These are phyloP conservation scores for Aaosphaeria arxii DNA, from an alignment of 2,329 filamentous ascomycete species.

Conservation along the genomic window DNA sequence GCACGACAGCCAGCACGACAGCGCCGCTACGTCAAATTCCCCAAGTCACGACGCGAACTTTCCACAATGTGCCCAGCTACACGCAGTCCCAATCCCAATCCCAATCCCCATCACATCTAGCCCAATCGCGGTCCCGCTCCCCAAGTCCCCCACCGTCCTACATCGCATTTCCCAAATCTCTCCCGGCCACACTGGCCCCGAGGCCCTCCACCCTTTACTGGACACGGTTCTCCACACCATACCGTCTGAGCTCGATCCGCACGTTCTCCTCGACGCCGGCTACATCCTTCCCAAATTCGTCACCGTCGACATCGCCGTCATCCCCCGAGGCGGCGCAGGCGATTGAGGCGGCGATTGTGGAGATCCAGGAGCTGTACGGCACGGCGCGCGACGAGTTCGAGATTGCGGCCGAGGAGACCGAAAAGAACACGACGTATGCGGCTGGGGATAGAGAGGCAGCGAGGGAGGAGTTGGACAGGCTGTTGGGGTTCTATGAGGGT, in stretches of 20 bases:
- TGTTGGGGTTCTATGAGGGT: slow-evolving; percentile 47
- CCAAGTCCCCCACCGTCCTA: slow-evolving; percentile 11
- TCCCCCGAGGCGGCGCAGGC: slow-evolving; percentile 15
- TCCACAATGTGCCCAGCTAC: slow-evolving; percentile 11
- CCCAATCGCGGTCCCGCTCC: slow-evolving; percentile 15
- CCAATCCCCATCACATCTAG: slow-evolving; percentile 4
- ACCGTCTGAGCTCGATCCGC: slow-evolving; percentile 28
- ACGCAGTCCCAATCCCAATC: slow-evolving; percentile 2
- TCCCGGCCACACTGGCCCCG: not conserved
- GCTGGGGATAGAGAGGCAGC: slow-evolving; percentile 53
- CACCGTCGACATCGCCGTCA: slow-evolving; percentile 4
- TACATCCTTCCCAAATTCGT: slow-evolving; percentile 6
- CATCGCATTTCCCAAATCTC: not conserved
- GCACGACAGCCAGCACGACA: slow-evolving; percentile 14
- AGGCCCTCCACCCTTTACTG: slow-evolving; percentile 7
- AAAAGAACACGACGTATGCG: slow-evolving; percentile 55
- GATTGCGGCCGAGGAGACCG: slow-evolving; percentile 51
- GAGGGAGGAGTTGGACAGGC: slow-evolving; percentile 49
- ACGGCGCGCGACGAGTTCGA: slow-evolving; percentile 46
- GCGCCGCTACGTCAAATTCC: slow-evolving; percentile 14
- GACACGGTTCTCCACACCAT: slow-evolving; percentile 32
- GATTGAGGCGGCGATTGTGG: slow-evolving; percentile 31
- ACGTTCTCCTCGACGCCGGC: slow-evolving; percentile 21
- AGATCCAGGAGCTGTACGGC: slow-evolving; percentile 36
- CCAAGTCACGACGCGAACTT: slow-evolving; percentile 17